Base-by-base conservation (phyloP, 2,329 filamentous ascomycete species). In the Uncinocarpus reesii region DNA sequence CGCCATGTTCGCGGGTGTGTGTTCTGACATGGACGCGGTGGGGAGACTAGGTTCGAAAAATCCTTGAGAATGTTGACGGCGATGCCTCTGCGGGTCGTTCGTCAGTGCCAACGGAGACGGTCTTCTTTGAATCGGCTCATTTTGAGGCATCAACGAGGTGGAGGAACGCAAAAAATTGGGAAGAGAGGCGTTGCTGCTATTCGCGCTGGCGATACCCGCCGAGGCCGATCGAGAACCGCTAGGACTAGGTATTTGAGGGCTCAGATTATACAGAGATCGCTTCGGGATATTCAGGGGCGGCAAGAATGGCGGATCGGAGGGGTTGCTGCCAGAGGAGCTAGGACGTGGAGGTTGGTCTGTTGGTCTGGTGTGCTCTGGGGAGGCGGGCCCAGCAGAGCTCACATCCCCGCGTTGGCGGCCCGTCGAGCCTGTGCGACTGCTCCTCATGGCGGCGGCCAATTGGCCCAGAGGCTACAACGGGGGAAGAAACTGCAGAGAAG, bases 1-100 rank as follows among this genome's bases (percentile, higher is more conserved):
- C 10, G 62, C 59, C 53, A 70, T 68, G 15, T 36, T 42, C 58
- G 64, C 61, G 50, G 57, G 57, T 20, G 60, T 57, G 53, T 65
- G 68, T 56, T 72, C 63, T 50, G 68, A 63, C 34, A 61, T 56
- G 24, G 71, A 71, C 4, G 72, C 68, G n/a, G 72, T 73, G 34
- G 79, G 77, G 48, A 83, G 65, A 26, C 75, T 76, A 13, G 80
- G 79, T 61, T 83, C 80, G 58, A 83, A 83, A 65, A 81, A 83
- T 48, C 80, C 80, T 62, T 83, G 79, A 2, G 78, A 81, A 59
- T 80, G 77, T 54, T 73, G 70, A 53, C 71, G 64, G 36, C 70
- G 66, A 54, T 72, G 69, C 53, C 63, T 60, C 38, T 61, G 62
- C 28, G 66, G 49, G 43, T 71, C 53, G 13, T 45, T 53, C 4